phyloP scores from a whole-genome alignment of 148 eudicot genomes.

The Beta vulgaris region DNA sequence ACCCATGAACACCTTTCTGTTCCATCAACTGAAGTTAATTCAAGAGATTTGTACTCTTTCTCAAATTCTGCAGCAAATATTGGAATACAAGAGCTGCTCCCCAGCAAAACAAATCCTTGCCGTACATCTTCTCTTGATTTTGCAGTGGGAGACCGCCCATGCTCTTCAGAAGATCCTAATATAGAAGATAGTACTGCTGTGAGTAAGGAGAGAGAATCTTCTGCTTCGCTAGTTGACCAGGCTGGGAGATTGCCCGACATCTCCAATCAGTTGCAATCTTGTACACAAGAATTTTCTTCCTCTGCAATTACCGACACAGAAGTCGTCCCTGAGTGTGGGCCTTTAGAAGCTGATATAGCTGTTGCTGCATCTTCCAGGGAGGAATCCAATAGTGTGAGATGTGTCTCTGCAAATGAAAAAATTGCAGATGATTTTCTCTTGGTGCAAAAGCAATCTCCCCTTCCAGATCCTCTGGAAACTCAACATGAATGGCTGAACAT shows the following conservation, averaged over 20 bases:
- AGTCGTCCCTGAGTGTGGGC: constrained; percentile 4
- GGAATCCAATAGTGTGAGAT: background rate
- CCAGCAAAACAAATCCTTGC: constrained; percentile 27
- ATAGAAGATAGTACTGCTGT: constrained; percentile 18
- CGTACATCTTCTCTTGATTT: constrained; percentile 23
- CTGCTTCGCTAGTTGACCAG: constrained; percentile 2
- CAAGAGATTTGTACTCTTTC: constrained; percentile 22
- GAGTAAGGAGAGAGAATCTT: constrained; percentile 16
- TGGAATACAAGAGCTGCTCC: constrained; percentile 23
- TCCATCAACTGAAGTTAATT: constrained; percentile 25
- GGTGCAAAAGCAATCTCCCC: constrained; percentile 9
- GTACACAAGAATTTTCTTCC: background rate
- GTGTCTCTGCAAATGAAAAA: constrained; percentile 5
- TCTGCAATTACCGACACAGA: constrained; percentile 7
- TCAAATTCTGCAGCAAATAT: constrained; percentile 12
- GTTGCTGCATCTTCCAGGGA: constrained; percentile 6
- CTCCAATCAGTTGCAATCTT: constrained; percentile 4
- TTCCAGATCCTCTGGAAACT: constrained; percentile 6
- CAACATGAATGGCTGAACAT: constrained; percentile 1
- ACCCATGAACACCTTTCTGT: constrained; percentile 23
- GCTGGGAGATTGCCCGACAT: no score
- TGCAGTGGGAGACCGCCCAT: constrained; percentile 20
- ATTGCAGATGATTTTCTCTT: background rate
- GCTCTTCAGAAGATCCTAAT: constrained; percentile 25
- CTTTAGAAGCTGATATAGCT: constrained; percentile 17